Percentiles rank a stretch among this genome's conserved stretches.
These are phyloP conservation scores for Nelumbo lutea DNA, from an alignment of 164 flowering plant species.

Conservation along the genomic window DNA sequence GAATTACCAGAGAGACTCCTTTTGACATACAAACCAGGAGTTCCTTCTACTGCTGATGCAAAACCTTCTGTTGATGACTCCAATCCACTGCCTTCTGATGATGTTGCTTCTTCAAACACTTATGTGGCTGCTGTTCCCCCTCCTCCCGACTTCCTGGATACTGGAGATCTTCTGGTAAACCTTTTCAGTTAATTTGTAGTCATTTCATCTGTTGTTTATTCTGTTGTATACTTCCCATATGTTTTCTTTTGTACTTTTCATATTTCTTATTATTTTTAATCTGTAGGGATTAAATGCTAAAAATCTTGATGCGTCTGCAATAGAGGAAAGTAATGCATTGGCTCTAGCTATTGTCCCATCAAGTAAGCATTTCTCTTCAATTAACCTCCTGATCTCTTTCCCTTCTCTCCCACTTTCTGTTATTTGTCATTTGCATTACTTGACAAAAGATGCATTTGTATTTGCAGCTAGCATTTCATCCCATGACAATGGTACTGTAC, in stretches of 20 bases:
- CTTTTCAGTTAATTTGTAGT: neutral
- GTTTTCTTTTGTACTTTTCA: neutral
- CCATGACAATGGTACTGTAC: constrained; percentile 31
- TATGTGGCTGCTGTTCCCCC: constrained; percentile 25
- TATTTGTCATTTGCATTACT: neutral
- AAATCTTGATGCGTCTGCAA: constrained; percentile 56
- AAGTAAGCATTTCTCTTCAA: constrained; percentile 27
- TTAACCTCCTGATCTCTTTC: neutral
- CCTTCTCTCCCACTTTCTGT: neutral
- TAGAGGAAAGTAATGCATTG: constrained; percentile 88
- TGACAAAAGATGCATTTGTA: neutral
- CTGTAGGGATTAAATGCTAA: constrained; percentile 57
- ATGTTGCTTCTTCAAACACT: constrained; percentile 26
- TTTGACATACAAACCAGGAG: constrained; percentile 80
- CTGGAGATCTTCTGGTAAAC: constrained; percentile 87
- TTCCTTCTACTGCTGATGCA: constrained; percentile 40
- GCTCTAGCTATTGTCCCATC: constrained; percentile 88
- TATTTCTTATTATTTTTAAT: neutral
- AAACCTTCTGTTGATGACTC: constrained; percentile 43
- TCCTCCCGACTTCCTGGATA: constrained; percentile 34
- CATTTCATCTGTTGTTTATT: neutral
- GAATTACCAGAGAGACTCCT: constrained; percentile 80
- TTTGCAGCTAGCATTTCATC: constrained; percentile 46
- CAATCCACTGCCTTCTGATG: constrained; percentile 31
- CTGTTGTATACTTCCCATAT: neutral